A percentile compares a stretch with the other conserved stretches of the same genome.
Conservation (phyloP, 805 yeast genomes). For the Barnettozyma pratensis region DNA sequence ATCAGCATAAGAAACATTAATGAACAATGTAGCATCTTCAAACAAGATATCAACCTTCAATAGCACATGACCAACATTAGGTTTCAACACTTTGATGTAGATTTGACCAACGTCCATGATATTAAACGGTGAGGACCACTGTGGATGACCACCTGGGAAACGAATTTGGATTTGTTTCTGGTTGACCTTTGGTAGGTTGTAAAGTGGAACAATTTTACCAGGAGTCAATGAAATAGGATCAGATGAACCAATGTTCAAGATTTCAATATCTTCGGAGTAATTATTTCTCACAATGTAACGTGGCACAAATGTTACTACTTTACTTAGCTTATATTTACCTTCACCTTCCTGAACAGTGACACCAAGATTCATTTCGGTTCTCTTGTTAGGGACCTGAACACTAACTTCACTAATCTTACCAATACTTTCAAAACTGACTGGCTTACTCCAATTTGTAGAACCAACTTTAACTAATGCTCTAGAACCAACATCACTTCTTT, state of each 20-base stretch:
- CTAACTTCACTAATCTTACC: constrained; percentile 69
- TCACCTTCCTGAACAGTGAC: constrained; percentile 73
- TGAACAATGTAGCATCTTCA: constrained; percentile 79
- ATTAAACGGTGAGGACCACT: constrained; percentile 86
- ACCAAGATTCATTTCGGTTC: constrained; percentile 71
- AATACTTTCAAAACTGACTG: constrained; percentile 81
- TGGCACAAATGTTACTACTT: constrained; percentile 77
- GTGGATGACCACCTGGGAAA: constrained; percentile 48
- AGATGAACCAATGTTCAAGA: constrained; percentile 67
- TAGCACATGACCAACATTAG: constrained; percentile 61
- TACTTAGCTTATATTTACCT: constrained; percentile 74
- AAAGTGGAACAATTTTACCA: constrained; percentile 50
- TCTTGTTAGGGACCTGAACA: constrained; percentile 42
- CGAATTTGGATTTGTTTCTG: constrained; percentile 59
- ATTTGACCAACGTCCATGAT: constrained; percentile 82
- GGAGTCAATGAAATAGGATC: constrained; percentile 42
- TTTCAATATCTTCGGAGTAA: constrained; percentile 47
- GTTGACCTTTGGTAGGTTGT: constrained; percentile 51
- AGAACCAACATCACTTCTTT: constrained; percentile 49
- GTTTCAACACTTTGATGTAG: constrained; percentile 63
- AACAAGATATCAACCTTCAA: constrained; percentile 67
- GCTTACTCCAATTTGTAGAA: constrained; percentile 67
- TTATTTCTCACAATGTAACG: constrained; percentile 71
- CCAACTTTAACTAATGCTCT: constrained; percentile 63
- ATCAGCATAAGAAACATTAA: constrained; percentile 67